Percentiles rank a stretch among this genome's conserved stretches.
phyloP scores from a whole-genome alignment of 257 asterid species.

The Ocimum tenuiflorum region DNA sequence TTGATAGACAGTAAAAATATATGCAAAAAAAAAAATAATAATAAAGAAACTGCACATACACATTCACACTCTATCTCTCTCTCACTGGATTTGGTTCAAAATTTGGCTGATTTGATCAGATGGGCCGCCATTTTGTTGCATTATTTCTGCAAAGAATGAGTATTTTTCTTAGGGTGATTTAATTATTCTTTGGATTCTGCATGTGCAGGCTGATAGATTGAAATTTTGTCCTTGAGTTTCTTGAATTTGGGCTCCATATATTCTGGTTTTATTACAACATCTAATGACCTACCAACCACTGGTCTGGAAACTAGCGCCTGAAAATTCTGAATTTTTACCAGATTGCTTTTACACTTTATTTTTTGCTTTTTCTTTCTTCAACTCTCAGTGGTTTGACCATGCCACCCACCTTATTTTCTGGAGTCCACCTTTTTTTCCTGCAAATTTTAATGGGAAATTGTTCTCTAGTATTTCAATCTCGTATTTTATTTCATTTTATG shows the following conservation, averaged over 20 bases:
- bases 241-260: conserved; percentile 14
- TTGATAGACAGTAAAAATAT: conserved; percentile 42
- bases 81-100: conserved; percentile 16
- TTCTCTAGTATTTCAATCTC: neutral
- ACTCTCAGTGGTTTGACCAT: conserved; percentile 57
- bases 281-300: conserved; percentile 19
- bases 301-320: conserved; percentile 48
- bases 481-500: neutral
- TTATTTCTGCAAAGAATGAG: neutral
- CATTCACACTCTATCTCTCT: neutral
- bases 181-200: conserved; percentile 14
- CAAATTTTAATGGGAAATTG: neutral
- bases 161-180: neutral
- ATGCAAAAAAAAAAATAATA: conserved; percentile 13
- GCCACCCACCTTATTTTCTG: conserved; percentile 46
- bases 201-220: conserved; percentile 4
- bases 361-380: conserved; percentile 33
- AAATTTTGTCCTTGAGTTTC: conserved; percentile 33
- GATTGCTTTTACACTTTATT: conserved; percentile 32
- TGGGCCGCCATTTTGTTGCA: conserved; percentile 67
- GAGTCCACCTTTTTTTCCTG: conserved; percentile 22
- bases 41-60: too few relatives aligned
- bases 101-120: conserved; percentile 42
- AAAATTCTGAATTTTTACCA: conserved; percentile 34
- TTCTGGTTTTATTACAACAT: conserved; percentile 6